A percentile compares a stretch with the other conserved stretches of the same genome.
Evolutionary conservation across 495 filamentous ascomycete species (phyloP).

Genomic region (Pyrenula massariospora): DNA sequence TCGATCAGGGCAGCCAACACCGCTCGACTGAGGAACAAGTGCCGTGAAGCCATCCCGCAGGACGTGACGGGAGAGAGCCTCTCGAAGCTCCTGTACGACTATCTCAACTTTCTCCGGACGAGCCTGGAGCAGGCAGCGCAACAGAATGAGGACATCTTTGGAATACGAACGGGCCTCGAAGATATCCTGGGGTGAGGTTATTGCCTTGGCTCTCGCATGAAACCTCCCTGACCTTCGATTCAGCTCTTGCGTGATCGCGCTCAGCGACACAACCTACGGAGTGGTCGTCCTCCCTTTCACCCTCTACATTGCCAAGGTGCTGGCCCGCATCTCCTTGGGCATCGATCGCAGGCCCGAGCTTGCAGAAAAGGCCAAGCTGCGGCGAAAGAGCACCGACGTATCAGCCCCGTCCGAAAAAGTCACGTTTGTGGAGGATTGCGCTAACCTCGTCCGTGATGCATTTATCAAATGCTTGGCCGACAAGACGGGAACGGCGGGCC

Average conservation of each 20-base stretch:
- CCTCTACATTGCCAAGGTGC: conserved; percentile 60
- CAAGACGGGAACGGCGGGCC: conserved; percentile 48
- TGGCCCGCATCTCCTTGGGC: conserved; percentile 70
- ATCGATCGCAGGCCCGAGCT: conserved; percentile 67
- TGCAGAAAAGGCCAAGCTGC: conserved; percentile 39
- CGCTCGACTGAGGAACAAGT: neutral
- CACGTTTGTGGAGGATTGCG: conserved; percentile 71
- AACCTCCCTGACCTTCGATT: neutral
- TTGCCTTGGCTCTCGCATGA: neutral
- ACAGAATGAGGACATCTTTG: neutral
- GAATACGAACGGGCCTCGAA: neutral
- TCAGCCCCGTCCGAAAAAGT: conserved; percentile 49
- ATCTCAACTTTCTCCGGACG: neutral
- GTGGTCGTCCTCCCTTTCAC: conserved; percentile 66
- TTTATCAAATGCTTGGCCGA: conserved; percentile 88
- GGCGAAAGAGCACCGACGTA: conserved; percentile 33
- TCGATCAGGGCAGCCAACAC: neutral
- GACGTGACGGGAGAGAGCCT: neutral
- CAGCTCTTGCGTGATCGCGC: conserved; percentile 66
- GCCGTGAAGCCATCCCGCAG: neutral
- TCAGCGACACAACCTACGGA: conserved; percentile 67
- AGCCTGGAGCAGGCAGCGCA: neutral
- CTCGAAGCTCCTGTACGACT: neutral
- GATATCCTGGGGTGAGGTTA: neutral
- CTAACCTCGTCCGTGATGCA: conserved; percentile 77